A percentile compares a stretch with the other conserved stretches of the same genome.
phyloP scores from a whole-genome alignment of 2,329 filamentous ascomycete genomes.

The Amphichorda felina region DNA sequence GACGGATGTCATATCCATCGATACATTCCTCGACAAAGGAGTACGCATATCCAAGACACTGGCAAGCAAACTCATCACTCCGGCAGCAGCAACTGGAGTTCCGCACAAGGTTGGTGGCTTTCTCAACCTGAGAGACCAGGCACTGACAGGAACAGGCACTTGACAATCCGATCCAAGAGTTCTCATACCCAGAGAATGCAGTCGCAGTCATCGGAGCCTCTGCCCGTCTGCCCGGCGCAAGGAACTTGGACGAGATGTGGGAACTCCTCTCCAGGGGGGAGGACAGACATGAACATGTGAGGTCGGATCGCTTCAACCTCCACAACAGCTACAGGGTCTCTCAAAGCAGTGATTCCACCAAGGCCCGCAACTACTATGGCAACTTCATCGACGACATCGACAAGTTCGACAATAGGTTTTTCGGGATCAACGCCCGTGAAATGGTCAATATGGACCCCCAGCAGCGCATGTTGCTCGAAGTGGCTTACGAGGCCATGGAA shows the following conservation, averaged over 20 bases:
- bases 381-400: constrained; percentile 26
- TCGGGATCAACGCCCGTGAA: constrained; percentile 2
- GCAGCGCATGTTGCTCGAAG: constrained; percentile 10
- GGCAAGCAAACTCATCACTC: too few relatives aligned
- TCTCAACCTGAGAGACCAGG: too few relatives aligned
- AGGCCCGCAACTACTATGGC: background rate
- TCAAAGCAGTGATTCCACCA: background rate
- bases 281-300: background rate
- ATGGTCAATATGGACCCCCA: constrained; percentile 4
- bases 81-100: too few relatives aligned
- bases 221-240: too few relatives aligned
- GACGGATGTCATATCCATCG: too few relatives aligned
- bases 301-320: background rate
- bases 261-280: background rate
- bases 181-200: too few relatives aligned
- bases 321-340: background rate
- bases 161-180: too few relatives aligned
- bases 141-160: too few relatives aligned
- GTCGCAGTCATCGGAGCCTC: too few relatives aligned
- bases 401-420: constrained; percentile 15
- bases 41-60: too few relatives aligned
- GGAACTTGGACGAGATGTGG: background rate
- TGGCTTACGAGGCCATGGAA: constrained; percentile 7
- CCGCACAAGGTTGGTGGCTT: too few relatives aligned
- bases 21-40: too few relatives aligned